Evolutionary conservation across 768 basidiomycete genomes (phyloP), one percentile per base, ranked within the genome.

Genomic region (Candolleomyces eurysporus): DNA sequence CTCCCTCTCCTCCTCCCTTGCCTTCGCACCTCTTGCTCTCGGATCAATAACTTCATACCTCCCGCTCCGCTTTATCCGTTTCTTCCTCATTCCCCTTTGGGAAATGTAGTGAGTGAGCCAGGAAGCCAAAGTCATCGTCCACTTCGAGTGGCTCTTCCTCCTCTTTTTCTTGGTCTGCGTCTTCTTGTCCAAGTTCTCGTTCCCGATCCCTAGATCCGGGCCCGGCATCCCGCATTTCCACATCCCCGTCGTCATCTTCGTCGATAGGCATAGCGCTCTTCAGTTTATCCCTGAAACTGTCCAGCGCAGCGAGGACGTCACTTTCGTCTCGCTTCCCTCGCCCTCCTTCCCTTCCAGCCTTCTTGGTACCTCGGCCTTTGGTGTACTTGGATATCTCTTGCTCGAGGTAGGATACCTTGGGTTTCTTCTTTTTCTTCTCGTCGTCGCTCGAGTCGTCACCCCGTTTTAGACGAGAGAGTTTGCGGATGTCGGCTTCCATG

Each of bases 11-110:
- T 94, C 92, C 67, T 93, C 89, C 67, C 80, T 85, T 26, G 92
- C 92, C 52, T 84, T 76, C 22, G 89, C 90, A 48, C 87, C 81
- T 59, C 92, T 75, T 52, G 84, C 82, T 61, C 92, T 76, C 0
- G 92, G 92, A 69, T 94, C 92, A 69, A 94, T 94, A 30, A 94
- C 92, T 74, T 94, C 92, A 67, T 93, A 94, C 60, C 60, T 94
- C 92, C 57, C 90, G 75, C 71, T 92, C 89, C 0, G 90, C 92
- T 72, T 92, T 92, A 62, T 72, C 71, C 22, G 80, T 81, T 73
- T 94, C 92, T 67, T 91, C 91, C 22, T 79, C 80, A 65, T 92
- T 85, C 50, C 87, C 91, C 73, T 92, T 92, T 10, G 90, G 86
- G 75, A 94, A 92, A 62, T 82, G 81, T 60, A 94, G 74, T 30